Evolutionary conservation across 2,329 filamentous ascomycete genomes (phyloP).

Genomic region (Cladophialophora carrionii): DNA sequence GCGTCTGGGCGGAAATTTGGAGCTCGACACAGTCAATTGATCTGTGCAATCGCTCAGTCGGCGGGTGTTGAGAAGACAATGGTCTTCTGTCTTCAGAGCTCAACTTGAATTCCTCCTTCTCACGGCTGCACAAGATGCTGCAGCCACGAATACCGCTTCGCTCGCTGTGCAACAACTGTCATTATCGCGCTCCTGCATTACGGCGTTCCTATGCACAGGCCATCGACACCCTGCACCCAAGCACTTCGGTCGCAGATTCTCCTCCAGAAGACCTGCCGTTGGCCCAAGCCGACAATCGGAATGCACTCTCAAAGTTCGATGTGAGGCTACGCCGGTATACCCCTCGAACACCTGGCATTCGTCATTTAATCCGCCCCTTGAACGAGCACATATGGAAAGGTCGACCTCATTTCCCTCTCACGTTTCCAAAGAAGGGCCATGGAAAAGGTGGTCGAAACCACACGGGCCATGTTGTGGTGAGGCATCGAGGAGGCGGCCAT

Average conservation of each 20-base stretch:
- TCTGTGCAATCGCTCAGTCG: neutral
- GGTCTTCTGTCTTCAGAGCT: neutral
- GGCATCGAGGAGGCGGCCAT: slow-evolving; percentile 88
- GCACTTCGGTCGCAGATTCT: slow-evolving; percentile 51
- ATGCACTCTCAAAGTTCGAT: slow-evolving; percentile 43
- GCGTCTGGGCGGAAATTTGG: slow-evolving; percentile 6
- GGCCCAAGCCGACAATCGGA: slow-evolving; percentile 30
- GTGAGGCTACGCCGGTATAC: slow-evolving; percentile 79
- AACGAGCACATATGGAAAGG: slow-evolving; percentile 98
- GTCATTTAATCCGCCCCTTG: slow-evolving; percentile 87
- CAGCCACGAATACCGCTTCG: slow-evolving; percentile 65
- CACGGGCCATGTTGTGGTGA: slow-evolving; percentile 79
- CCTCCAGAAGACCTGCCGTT: slow-evolving; percentile 17
- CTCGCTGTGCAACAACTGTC: slow-evolving; percentile 31
- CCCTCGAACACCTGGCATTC: slow-evolving; percentile 86
- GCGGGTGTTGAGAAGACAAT: neutral
- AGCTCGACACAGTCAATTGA: neutral
- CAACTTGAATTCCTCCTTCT: neutral
- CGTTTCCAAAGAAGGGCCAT: slow-evolving; percentile 89
- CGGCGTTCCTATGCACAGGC: slow-evolving; percentile 35
- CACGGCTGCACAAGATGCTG: slow-evolving; percentile 56
- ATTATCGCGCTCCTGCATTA: slow-evolving; percentile 20
- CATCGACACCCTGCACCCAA: slow-evolving; percentile 53
- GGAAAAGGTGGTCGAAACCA: slow-evolving; percentile 91
- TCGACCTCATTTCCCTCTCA: slow-evolving; percentile 77